phyloP scores from a whole-genome alignment of 306 rosid genomes.

The Cercis canadensis region DNA sequence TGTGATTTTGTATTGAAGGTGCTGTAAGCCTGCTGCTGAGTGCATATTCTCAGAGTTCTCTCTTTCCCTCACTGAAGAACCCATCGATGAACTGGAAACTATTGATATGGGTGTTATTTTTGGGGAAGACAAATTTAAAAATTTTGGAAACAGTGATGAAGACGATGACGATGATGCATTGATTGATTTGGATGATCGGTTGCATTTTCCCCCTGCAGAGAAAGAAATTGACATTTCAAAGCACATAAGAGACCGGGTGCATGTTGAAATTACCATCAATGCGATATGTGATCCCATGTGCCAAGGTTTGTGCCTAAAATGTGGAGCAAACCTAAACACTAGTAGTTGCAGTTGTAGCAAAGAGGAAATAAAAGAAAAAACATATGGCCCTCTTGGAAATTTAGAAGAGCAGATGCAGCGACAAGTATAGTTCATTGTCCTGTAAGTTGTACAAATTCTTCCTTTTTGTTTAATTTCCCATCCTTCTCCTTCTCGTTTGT shows the following conservation, averaged over 20 bases:
- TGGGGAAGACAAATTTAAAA: slow-evolving; percentile 52
- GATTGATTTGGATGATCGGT: slow-evolving; percentile 73
- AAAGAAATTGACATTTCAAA: slow-evolving; percentile 90
- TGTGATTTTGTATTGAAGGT: slow-evolving; percentile 58
- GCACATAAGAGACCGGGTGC: slow-evolving; percentile 83
- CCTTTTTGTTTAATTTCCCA: background rate
- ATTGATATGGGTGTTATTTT: slow-evolving; percentile 64
- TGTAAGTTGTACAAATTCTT: background rate
- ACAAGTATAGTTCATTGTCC: background rate
- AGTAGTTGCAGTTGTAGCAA: slow-evolving; percentile 71
- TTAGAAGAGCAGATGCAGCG: slow-evolving; percentile 68
- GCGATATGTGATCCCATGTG: slow-evolving; percentile 73
- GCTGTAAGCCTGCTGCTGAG: slow-evolving; percentile 74
- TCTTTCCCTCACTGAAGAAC: slow-evolving; percentile 73
- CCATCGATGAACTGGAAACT: slow-evolving; percentile 65
- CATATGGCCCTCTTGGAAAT: slow-evolving; percentile 71
- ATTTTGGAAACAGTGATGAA: slow-evolving; percentile 34
- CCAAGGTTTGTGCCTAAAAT: slow-evolving; percentile 80
- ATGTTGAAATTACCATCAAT: slow-evolving; percentile 75
- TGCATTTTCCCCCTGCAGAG: slow-evolving; percentile 69
- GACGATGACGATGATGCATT: slow-evolving; percentile 56
- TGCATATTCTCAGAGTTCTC: slow-evolving; percentile 78
- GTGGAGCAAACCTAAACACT: slow-evolving; percentile 76
- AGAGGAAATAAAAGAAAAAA: slow-evolving; percentile 43
- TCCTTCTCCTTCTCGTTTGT: too few species aligned